A percentile compares a stretch with the other conserved stretches of the same genome.
Evolutionary conservation across 164 flowering plant genomes (phyloP).

Genomic region (Kingdonia uniflora): DNA sequence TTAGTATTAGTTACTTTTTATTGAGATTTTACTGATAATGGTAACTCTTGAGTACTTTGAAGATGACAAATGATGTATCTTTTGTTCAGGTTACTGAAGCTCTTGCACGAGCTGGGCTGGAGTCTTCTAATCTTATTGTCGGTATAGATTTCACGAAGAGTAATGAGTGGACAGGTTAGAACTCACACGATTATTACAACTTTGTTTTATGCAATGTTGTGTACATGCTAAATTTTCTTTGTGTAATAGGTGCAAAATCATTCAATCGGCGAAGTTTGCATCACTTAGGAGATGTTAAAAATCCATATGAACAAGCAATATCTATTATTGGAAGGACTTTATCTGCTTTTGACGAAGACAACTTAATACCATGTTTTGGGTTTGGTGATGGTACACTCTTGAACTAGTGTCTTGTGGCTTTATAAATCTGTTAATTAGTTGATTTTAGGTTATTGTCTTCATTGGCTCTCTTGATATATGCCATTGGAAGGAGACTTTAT

Average conservation of each 20-base stretch:
- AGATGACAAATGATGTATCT: background rate
- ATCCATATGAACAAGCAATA: conserved; percentile 67
- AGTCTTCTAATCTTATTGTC: conserved; percentile 86
- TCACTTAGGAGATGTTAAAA: conserved; percentile 35
- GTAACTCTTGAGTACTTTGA: too few species aligned
- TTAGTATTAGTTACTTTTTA: background rate
- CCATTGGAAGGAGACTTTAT: too few species aligned
- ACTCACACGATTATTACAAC: conserved; percentile 3
- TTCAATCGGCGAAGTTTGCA: conserved; percentile 46
- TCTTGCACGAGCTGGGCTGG: conserved; percentile 71
- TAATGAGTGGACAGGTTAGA: conserved; percentile 93
- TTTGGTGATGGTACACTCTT: conserved; percentile 54
- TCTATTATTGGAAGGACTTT: conserved; percentile 55
- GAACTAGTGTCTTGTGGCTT: background rate
- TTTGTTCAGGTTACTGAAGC: conserved; percentile 66
- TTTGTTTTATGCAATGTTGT: background rate
- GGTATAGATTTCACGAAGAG: conserved; percentile 96
- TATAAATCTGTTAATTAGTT: too few species aligned
- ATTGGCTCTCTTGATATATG: too few species aligned
- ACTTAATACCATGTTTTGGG: conserved; percentile 63
- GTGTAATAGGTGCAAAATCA: conserved; percentile 24
- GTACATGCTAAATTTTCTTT: conserved; percentile 9
- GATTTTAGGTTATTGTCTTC: too few species aligned
- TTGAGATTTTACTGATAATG: background rate
- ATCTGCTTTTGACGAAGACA: conserved; percentile 61